Percentiles rank a stretch among this genome's conserved stretches.
Evolutionary conservation across 1,139 yeast species (phyloP).

Genomic region (Geotrichum klebahnii): DNA sequence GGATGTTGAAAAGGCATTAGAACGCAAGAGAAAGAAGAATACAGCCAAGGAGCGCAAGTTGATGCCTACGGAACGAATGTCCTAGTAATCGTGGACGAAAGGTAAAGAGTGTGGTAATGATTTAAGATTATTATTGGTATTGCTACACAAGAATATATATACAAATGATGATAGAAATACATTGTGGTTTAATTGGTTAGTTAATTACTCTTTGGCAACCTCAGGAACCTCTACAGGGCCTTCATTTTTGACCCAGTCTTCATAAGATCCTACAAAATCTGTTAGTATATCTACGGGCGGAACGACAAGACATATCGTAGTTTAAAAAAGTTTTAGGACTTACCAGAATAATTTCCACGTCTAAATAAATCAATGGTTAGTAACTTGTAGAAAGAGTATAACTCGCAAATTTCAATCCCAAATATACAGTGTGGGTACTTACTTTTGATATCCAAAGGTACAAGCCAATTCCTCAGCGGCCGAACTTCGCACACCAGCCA

Average conservation of each 20-base stretch:
- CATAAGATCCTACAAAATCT: constrained; percentile 59
- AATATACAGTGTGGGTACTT: constrained; percentile 17
- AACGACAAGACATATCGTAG: too few relatives aligned
- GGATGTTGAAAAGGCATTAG: constrained; percentile 85
- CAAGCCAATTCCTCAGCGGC: constrained; percentile 90
- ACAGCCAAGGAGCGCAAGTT: constrained; percentile 85
- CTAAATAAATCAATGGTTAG: constrained; percentile 36
- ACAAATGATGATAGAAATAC: neutral
- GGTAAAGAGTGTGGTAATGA: neutral
- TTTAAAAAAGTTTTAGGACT: neutral
- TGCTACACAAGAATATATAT: constrained; percentile 2
- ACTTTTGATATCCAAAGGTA: constrained; percentile 76
- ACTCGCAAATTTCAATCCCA: constrained; percentile 57
- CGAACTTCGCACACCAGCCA: constrained; percentile 86
- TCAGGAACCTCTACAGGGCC: constrained; percentile 19
- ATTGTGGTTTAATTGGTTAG: neutral
- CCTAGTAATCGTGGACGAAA: constrained; percentile 7
- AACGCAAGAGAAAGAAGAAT: constrained; percentile 88
- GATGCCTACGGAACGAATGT: constrained; percentile 44
- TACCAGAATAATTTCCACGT: constrained; percentile 43
- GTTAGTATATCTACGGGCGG: too few relatives aligned
- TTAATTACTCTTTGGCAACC: neutral
- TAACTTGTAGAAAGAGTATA: too few relatives aligned
- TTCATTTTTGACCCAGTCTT: constrained; percentile 71
- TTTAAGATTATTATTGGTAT: neutral